phyloP scores from a whole-genome alignment of 192 early-diverging fungal genomes.

The Coemansia sp. region DNA sequence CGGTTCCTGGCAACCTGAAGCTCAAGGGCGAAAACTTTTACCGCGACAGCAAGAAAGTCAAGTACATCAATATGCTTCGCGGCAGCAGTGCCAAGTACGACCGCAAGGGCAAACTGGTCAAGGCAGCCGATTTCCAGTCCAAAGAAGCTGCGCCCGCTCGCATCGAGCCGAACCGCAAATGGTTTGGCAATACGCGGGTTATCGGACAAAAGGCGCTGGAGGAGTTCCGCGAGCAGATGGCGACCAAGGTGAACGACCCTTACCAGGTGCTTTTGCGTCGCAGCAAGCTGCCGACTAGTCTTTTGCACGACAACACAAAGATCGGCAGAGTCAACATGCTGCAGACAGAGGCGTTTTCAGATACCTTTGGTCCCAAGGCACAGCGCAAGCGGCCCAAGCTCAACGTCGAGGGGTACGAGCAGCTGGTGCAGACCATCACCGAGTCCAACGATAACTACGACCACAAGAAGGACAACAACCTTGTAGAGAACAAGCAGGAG shows the following conservation, averaged over 20 bases:
- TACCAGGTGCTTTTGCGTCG: slow-evolving; percentile 91
- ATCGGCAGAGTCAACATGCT: slow-evolving; percentile 81
- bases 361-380: slow-evolving; percentile 93
- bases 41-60: slow-evolving; percentile 91
- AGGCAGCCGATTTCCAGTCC: slow-evolving; percentile 87
- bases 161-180: slow-evolving; percentile 91
- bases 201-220: slow-evolving; percentile 93
- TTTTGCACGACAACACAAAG: slow-evolving; percentile 75
- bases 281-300: slow-evolving; percentile 94
- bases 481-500: slow-evolving; percentile 70
- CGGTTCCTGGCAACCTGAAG: slow-evolving; percentile 63
- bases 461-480: slow-evolving; percentile 66
- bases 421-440: slow-evolving; percentile 70
- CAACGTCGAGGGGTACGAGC: slow-evolving; percentile 66
- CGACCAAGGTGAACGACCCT: slow-evolving; percentile 83
- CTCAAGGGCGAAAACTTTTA: slow-evolving; percentile 99
- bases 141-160: slow-evolving; percentile 71
- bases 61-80: slow-evolving; percentile 90
- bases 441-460: slow-evolving; percentile 63
- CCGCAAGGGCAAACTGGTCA: slow-evolving; percentile 83
- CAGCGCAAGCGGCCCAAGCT: slow-evolving; percentile 95
- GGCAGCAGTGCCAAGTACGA: slow-evolving; percentile 81
- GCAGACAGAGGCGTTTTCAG: slow-evolving; percentile 87
- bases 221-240: slow-evolving; percentile 88
- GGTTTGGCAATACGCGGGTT: slow-evolving; percentile 98